Evolutionary conservation across 805 yeast species (phyloP).

Genomic region (Candida dajiaensis): DNA sequence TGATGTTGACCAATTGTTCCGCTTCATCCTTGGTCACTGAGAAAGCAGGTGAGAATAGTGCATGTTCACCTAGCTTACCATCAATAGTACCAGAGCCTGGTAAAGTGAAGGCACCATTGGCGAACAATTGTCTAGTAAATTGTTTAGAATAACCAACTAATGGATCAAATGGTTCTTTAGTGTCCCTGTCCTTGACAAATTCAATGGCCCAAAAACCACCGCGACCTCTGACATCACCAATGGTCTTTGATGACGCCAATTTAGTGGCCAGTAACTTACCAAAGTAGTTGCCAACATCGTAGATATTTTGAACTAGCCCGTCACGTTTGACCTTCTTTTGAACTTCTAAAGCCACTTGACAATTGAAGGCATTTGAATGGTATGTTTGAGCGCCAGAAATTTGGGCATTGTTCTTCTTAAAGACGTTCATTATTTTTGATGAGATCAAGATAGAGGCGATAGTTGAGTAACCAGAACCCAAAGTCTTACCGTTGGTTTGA

Average conservation of each 20-base stretch:
- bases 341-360: constrained; percentile 41
- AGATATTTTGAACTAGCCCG: constrained; percentile 34
- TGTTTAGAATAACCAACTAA: constrained; percentile 24
- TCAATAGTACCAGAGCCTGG: constrained; percentile 35
- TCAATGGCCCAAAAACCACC: constrained; percentile 54
- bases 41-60: constrained; percentile 41
- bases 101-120: constrained; percentile 37
- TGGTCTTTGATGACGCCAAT: constrained; percentile 27
- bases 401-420: constrained; percentile 19
- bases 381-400: constrained; percentile 44
- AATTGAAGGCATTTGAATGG: constrained; percentile 41
- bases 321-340: constrained; percentile 34
- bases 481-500: constrained; percentile 41
- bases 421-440: constrained; percentile 32
- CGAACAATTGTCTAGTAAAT: constrained; percentile 29
- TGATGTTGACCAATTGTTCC: constrained; percentile 28
- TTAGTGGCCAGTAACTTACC: constrained; percentile 29
- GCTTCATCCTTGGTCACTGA: constrained; percentile 31
- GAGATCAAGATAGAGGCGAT: constrained; percentile 37
- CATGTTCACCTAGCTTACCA: constrained; percentile 38
- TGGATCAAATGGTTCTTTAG: constrained; percentile 40
- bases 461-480: constrained; percentile 44
- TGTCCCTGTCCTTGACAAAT: constrained; percentile 39
- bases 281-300: constrained; percentile 37
- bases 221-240: constrained; percentile 49